A percentile compares a stretch with the other conserved stretches of the same genome.
phyloP scores from a whole-genome alignment of 202 grass and related monocot genomes.

The Panicum virgatum region DNA sequence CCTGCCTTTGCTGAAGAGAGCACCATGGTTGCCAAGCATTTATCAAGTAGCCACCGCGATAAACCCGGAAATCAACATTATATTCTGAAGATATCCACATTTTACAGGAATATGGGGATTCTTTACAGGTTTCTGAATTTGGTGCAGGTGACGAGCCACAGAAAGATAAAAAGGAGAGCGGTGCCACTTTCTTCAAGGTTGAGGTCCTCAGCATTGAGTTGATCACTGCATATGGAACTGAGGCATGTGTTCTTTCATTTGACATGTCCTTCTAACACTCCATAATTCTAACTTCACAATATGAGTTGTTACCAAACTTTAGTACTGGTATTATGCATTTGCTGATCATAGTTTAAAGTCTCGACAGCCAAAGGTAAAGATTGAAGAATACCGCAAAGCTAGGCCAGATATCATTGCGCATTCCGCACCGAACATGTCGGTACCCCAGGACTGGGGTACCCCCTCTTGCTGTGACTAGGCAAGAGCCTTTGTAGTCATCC shows the following conservation, averaged over 20 bases:
- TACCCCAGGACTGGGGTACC: too few species aligned
- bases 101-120: not conserved
- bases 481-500: too few species aligned
- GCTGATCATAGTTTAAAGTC: not conserved
- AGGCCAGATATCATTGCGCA: constrained; percentile 83
- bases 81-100: not conserved
- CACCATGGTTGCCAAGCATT: constrained; percentile 61
- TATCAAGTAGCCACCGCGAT: constrained; percentile 38
- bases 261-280: not conserved
- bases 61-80: not conserved
- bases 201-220: constrained; percentile 87
- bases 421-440: constrained; percentile 63
- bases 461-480: too few species aligned
- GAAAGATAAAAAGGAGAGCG: constrained; percentile 48
- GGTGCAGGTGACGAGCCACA: constrained; percentile 40
- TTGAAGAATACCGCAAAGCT: constrained; percentile 70
- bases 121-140: constrained; percentile 30
- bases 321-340: constrained; percentile 16
- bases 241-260: too few species aligned
- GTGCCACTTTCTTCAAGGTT: constrained; percentile 73
- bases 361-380: constrained; percentile 59
- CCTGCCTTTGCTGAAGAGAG: constrained; percentile 79
- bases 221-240: constrained; percentile 83
- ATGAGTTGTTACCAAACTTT: not conserved
- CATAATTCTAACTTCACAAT: not conserved